Evolutionary conservation across 2,329 filamentous ascomycete genomes (phyloP).

Genomic region (Cercospora sojina): DNA sequence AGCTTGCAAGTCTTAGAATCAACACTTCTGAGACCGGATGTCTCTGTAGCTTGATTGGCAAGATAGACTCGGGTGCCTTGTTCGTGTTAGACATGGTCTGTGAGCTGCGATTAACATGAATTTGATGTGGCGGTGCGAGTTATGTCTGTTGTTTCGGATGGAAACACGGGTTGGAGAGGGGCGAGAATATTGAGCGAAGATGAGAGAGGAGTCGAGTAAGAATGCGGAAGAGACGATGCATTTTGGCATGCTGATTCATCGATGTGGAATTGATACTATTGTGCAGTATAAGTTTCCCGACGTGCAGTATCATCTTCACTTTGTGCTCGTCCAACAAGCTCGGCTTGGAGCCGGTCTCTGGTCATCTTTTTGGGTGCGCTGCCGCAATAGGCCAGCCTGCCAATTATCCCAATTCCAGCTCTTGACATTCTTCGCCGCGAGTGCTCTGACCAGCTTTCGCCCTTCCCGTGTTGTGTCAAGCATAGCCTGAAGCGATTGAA

Average conservation of each 20-base stretch:
- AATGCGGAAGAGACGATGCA: neutral
- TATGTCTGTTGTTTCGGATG: too few species aligned
- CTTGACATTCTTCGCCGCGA: conserved; percentile 11
- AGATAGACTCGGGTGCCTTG: too few species aligned
- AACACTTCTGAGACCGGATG: too few species aligned
- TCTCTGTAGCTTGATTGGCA: too few species aligned
- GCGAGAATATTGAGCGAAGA: too few species aligned
- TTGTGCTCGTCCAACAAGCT: neutral
- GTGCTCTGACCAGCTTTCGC: conserved; percentile 20
- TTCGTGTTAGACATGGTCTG: too few species aligned
- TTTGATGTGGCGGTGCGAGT: too few species aligned
- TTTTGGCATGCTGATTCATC: neutral
- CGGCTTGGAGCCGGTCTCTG: neutral
- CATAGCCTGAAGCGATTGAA: conserved; percentile 15
- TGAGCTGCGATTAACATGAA: too few species aligned
- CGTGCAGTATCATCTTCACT: neutral
- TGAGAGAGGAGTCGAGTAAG: too few species aligned
- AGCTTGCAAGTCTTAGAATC: too few species aligned
- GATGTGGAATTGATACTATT: neutral
- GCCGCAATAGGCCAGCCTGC: neutral
- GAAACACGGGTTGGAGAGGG: too few species aligned
- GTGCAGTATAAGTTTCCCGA: neutral
- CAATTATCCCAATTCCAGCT: conserved; percentile 20
- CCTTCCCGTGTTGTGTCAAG: conserved; percentile 20
- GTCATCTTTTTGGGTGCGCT: neutral